These are phyloP conservation scores for Monosporascus ibericus DNA, from an alignment of 2,329 filamentous ascomycete genomes.

Conservation along the genomic window DNA sequence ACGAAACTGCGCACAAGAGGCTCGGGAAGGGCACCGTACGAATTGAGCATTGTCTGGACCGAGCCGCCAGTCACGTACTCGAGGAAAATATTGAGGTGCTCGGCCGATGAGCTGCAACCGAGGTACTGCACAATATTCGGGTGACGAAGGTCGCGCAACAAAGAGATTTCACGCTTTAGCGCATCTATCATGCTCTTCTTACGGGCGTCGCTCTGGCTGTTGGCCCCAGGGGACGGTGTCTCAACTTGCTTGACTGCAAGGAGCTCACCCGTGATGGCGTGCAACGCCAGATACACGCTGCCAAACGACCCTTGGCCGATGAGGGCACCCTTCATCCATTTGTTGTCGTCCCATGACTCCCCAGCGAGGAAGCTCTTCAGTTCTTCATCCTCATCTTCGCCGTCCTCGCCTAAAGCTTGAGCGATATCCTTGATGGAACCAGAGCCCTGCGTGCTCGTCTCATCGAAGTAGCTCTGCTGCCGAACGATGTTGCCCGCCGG, in stretches of 20 bases:
- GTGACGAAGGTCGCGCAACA: conserved; percentile 89
- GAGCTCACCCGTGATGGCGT: conserved; percentile 92
- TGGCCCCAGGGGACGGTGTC: conserved; percentile 69
- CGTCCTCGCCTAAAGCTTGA: conserved; percentile 80
- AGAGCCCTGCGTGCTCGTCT: conserved; percentile 63
- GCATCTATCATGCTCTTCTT: conserved; percentile 99
- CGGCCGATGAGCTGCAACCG: conserved; percentile 84
- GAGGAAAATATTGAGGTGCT: conserved; percentile 97
- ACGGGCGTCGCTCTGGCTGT: conserved; percentile 76
- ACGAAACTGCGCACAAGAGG: conserved; percentile 95
- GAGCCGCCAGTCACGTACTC: conserved; percentile 97
- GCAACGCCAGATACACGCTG: conserved; percentile 88
- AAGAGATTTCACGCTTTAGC: conserved; percentile 90
- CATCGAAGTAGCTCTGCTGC: conserved; percentile 77
- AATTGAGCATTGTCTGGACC: conserved; percentile 97
- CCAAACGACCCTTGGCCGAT: conserved; percentile 97
- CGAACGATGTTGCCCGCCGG: conserved; percentile 62
- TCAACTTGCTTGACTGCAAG: conserved; percentile 99
- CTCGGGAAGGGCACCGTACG: conserved; percentile 91
- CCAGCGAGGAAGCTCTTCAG: conserved; percentile 84
- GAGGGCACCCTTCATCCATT: conserved; percentile 98
- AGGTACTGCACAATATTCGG: conserved; percentile 98
- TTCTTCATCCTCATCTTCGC: conserved; percentile 85
- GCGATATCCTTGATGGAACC: conserved; percentile 80
- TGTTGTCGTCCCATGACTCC: conserved; percentile 92